Evolutionary conservation across 1,139 yeast genomes (phyloP).

Genomic region (Saccharomyces hybrid): DNA sequence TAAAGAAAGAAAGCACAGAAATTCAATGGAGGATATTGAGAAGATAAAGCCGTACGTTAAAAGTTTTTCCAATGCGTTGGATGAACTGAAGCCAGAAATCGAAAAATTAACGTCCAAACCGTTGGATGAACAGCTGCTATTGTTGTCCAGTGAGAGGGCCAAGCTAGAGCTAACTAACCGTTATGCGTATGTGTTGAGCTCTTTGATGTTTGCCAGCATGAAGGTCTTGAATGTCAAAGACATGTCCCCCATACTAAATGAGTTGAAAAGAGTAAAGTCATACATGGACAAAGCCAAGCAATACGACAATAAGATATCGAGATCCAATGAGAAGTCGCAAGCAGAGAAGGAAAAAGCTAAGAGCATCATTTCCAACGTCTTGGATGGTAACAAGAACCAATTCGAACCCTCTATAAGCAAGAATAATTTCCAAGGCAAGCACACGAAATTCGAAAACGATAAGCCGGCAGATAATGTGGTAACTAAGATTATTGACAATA

Average conservation of each 20-base stretch:
- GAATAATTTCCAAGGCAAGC: constrained; percentile 51
- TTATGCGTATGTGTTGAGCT: constrained; percentile 26
- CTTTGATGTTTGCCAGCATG: constrained; percentile 28
- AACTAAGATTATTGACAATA: constrained; percentile 1
- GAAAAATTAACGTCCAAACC: constrained; percentile 19
- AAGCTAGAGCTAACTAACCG: constrained; percentile 23
- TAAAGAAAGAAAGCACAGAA: not conserved
- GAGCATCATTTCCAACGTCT: constrained; percentile 11
- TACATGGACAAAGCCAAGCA: constrained; percentile 58
- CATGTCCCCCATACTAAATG: constrained; percentile 50
- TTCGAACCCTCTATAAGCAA: constrained; percentile 52
- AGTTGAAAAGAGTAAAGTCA: constrained; percentile 59
- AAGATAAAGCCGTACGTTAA: constrained; percentile 27
- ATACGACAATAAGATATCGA: constrained; percentile 30
- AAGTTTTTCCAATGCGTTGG: constrained; percentile 21
- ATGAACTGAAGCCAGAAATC: constrained; percentile 17
- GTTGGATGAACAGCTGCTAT: constrained; percentile 25
- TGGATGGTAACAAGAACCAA: constrained; percentile 10
- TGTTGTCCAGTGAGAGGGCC: constrained; percentile 17
- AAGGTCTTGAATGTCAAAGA: constrained; percentile 25
- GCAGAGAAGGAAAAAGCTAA: constrained; percentile 17
- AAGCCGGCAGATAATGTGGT: constrained; percentile 6
- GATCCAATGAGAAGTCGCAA: constrained; percentile 10
- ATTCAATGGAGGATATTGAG: constrained; percentile 25
- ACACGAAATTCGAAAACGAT: constrained; percentile 44